Base-by-base conservation (phyloP, 768 basidiomycete genomes). In the Rubroboletus satanas region DNA sequence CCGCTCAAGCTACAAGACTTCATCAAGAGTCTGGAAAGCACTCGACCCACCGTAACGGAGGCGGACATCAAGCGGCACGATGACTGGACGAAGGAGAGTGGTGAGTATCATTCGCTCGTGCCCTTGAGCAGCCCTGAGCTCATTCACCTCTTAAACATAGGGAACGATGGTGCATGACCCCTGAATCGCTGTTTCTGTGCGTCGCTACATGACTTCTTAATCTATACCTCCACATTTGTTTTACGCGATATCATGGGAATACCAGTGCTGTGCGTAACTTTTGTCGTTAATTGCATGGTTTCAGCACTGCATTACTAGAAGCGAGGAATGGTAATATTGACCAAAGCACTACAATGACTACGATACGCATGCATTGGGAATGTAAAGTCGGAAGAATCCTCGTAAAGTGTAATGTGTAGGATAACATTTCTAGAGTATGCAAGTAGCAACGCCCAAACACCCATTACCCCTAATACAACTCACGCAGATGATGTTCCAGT, bases 1-100 rank as follows among this genome's bases (percentile, higher is more conserved):
- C 80, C 87, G 49, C 74, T 98, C 68, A 83, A 75, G 54, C 50
- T 91, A 32, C 76, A 73, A 10, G 94, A 97, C 68, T 98, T 98
- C 67, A 63, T 95, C 67, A 87, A 87, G 64, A 85, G 88, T 28
- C 73, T 98, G 49, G 79, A 82, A 49, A 84, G 77, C 45, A 89
- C 88, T 18, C 80, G 90, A 60, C 93, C 93, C 31, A 98, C 94
- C 0, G 96, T 98, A 21, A 88, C 87, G 4, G 84, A 85, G 55
- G 81, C 85, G 5, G 96, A 98, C 75, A 93, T 98, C 58, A 83
- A 80, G 74, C 79, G 77, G 57, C 90, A 93, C 63, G 85, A 90
- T 0, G 79, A 88, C 18, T 93, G 91, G 91, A 93, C 91, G 48
- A 82, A 74, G 62, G 90, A 93, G 66, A 88, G 87, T 58, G 90